Percentiles rank a stretch among this genome's conserved stretches.
Evolutionary conservation across 108 stramenopile genomes (phyloP).

Genomic region (Fragilariopsis cylindrus): DNA sequence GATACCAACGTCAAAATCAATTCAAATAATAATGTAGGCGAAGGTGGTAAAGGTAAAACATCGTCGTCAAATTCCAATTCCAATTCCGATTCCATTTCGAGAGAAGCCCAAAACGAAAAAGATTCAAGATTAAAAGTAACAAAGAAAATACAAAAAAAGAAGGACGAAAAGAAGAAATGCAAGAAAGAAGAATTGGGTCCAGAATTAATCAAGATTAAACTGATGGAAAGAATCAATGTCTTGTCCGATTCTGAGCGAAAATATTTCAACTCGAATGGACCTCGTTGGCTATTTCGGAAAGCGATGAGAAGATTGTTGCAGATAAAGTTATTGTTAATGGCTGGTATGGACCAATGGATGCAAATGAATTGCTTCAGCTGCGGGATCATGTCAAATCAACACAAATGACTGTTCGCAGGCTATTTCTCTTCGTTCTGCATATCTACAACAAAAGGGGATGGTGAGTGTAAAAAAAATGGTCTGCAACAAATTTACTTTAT

Average conservation of each 20-base stretch:
- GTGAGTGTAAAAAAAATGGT: too few species aligned
- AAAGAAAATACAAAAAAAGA: background rate
- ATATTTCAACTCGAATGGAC: background rate
- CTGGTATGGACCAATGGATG: slow-evolving; percentile 5
- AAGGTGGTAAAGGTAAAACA: background rate
- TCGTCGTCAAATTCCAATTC: background rate
- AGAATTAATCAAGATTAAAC: slow-evolving; percentile 1
- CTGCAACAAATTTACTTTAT: too few species aligned
- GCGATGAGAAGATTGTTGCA: background rate
- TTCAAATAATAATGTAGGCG: background rate
- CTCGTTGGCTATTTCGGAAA: slow-evolving; percentile 3
- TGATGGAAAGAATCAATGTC: background rate
- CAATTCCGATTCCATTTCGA: too few species aligned
- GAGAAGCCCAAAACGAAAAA: background rate
- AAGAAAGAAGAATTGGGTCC: background rate
- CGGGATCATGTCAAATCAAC: slow-evolving; percentile 6
- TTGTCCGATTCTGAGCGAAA: background rate
- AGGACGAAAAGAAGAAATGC: background rate
- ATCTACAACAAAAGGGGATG: slow-evolving; percentile 16
- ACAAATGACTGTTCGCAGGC: slow-evolving; percentile 12
- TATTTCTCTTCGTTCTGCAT: slow-evolving; percentile 1
- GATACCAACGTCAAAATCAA: background rate
- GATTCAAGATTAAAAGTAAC: background rate
- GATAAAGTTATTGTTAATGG: background rate
- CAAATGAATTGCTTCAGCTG: background rate